Base-by-base conservation (phyloP, 768 basidiomycete species). In the Paxillus rubicundulus region DNA sequence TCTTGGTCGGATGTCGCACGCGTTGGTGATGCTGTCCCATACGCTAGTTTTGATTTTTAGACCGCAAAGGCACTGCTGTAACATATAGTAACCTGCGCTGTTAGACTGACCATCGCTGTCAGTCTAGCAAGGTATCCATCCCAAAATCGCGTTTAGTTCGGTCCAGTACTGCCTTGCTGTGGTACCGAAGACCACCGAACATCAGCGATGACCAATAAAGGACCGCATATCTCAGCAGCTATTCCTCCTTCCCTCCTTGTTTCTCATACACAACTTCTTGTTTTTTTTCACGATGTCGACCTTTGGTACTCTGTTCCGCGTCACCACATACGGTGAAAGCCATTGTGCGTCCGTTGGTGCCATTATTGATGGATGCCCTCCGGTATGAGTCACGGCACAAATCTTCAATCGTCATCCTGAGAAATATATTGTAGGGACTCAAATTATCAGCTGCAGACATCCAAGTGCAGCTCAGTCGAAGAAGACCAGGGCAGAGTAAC, bases 261-360 rank as follows among this genome's bases (percentile, higher is more conserved):
- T 52, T 55, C 57, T 61, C 53, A 59, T 4, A 46, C 49, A 55
- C 44, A 46, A 52, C 37, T 16, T 34, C 47, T 42, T 28, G 18
- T 49, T 49, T 34, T 54, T 55, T 32, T 38, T 34, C n/a, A 34
- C 39, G 21, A 98, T 99, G 97, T 96, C 93, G 20, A 90, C 94
- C 49, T 99, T 89, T 72, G 97, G 97, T 20, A 82, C 78, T 21
- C 76, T 91, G 36, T 99, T 91, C 76, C 82, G 92, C 43, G 97
- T 99, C 24, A 95, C 95, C 48, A 99, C 97, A 58, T 99, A 90
- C 67, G 97, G 97, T 53, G 97, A 99, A 76, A 93, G 90, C 57
- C 97, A 99, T 69, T 98, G 97, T 68, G 84, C 90, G 28, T 95
- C 92, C 13, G 97, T 98, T 33, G 97, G 97, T 13, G 93, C 92